phyloP scores from a whole-genome alignment of 2,329 filamentous ascomycete species.

The Cladophialophora carrionii region DNA sequence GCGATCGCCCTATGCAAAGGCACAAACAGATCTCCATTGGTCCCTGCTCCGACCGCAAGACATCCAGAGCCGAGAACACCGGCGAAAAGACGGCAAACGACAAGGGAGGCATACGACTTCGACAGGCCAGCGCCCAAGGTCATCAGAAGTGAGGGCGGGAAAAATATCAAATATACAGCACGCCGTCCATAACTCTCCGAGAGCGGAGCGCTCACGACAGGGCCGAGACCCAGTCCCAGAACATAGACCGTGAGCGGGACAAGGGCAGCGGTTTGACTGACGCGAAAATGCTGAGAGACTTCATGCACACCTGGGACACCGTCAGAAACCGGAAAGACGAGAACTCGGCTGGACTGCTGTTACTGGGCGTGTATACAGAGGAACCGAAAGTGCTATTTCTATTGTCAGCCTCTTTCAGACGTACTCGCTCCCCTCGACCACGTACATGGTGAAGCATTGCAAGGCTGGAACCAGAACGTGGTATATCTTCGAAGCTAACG shows the following conservation, averaged over 20 bases:
- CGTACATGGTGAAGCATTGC: conserved; percentile 36
- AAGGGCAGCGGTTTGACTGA: conserved; percentile 45
- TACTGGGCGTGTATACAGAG: conserved; percentile 42
- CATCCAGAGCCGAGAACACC: conserved; percentile 71
- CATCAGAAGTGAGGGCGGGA: conserved; percentile 64
- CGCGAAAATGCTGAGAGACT: conserved; percentile 53
- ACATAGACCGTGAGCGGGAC: conserved; percentile 71
- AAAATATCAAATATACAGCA: conserved; percentile 69
- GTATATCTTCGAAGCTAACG: conserved; percentile 49
- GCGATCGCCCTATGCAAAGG: conserved; percentile 60
- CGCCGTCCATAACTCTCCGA: conserved; percentile 72
- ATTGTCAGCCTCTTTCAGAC: conserved; percentile 18
- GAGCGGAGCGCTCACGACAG: conserved; percentile 71
- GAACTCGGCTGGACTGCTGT: background rate
- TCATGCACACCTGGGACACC: conserved; percentile 50
- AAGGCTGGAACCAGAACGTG: conserved; percentile 32
- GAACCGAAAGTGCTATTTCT: conserved; percentile 41
- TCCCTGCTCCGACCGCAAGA: conserved; percentile 69
- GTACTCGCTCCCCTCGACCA: background rate
- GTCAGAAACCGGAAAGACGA: background rate
- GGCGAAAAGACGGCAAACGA: conserved; percentile 76
- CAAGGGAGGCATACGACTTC: conserved; percentile 69
- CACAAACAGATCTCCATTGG: conserved; percentile 64
- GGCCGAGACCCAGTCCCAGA: conserved; percentile 72
- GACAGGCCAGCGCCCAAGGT: conserved; percentile 49